These are phyloP conservation scores for Sarocladiaceae sp. DNA, from an alignment of 2,329 filamentous ascomycete species.

Conservation along the genomic window DNA sequence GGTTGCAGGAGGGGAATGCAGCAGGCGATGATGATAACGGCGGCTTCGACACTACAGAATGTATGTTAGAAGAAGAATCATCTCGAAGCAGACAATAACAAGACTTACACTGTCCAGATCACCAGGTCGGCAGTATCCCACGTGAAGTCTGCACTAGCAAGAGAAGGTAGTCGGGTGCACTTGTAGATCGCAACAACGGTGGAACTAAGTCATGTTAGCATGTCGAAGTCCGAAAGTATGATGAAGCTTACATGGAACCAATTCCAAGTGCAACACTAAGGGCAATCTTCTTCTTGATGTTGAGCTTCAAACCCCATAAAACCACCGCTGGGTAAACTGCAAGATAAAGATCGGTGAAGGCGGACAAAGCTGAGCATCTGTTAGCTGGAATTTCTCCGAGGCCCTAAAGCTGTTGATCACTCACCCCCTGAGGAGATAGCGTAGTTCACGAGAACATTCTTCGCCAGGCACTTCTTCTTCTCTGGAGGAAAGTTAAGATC, in stretches of 20 bases:
- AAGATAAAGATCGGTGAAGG: slow-evolving; percentile 20
- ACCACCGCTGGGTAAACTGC: slow-evolving; percentile 19
- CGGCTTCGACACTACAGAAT: slow-evolving; percentile 23
- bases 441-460: slow-evolving; percentile 15
- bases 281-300: slow-evolving; percentile 18
- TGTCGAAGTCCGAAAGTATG: not conserved
- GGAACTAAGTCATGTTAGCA: slow-evolving; percentile 13
- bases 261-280: slow-evolving; percentile 20
- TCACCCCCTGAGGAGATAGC: slow-evolving; percentile 14
- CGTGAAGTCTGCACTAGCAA: slow-evolving; percentile 18
- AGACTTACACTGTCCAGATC: slow-evolving; percentile 36
- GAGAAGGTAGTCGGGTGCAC: slow-evolving; percentile 27
- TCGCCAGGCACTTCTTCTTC: slow-evolving; percentile 14
- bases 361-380: slow-evolving; percentile 14
- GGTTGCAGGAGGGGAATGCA: slow-evolving; percentile 28
- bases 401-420: not conserved
- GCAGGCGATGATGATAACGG: slow-evolving; percentile 28
- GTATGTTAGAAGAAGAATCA: not conserved
- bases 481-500: slow-evolving; percentile 13
- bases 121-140: slow-evolving; percentile 34
- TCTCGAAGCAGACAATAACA: no score
- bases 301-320: slow-evolving; percentile 17
- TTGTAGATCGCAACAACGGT: slow-evolving; percentile 25
- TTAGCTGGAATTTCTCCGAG: not conserved
- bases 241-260: slow-evolving; percentile 18